These are phyloP conservation scores for Gossypium thurberi DNA, from an alignment of 345 rosid genomes.

Conservation along the genomic window DNA sequence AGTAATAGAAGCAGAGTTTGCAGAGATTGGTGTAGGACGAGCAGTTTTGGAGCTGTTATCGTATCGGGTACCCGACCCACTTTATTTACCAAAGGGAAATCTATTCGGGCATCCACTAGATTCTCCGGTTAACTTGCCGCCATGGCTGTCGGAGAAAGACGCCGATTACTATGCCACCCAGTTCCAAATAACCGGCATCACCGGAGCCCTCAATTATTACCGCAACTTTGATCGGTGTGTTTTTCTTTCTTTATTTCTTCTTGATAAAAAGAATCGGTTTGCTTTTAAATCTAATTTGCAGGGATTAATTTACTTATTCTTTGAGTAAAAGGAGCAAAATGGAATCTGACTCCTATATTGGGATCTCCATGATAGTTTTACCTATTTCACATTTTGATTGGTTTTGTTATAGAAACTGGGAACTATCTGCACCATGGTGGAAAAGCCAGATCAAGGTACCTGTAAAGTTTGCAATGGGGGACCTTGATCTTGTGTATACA, in stretches of 20 bases:
- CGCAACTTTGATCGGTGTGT: conserved; percentile 6
- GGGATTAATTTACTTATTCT: too few species aligned
- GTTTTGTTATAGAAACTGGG: conserved; percentile 43
- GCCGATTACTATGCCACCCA: not conserved
- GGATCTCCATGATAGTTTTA: too few species aligned
- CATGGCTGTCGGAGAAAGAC: conserved; percentile 8
- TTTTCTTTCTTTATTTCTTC: not conserved
- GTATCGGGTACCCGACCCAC: conserved; percentile 2
- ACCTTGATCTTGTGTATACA: conserved; percentile 39
- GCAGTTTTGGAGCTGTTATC: not conserved
- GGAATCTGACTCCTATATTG: rapidly evolving
- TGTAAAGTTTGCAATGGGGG: conserved; percentile 39
- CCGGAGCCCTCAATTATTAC: conserved; percentile 6
- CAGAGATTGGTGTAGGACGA: not conserved
- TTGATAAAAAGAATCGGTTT: too few species aligned
- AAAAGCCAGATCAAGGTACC: conserved; percentile 42
- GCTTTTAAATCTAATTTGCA: too few species aligned
- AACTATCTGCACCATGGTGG: conserved; percentile 46
- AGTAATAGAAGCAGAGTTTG: conserved; percentile 14
- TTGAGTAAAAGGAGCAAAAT: too few species aligned
- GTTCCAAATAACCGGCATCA: not conserved
- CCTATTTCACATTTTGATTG: not conserved
- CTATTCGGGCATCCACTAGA: conserved; percentile 2
- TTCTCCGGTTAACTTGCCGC: conserved; percentile 1
- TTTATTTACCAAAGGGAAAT: conserved; percentile 11